Evolutionary conservation across 129 eudicot genomes (phyloP).

Genomic region (Apium graveolens): DNA sequence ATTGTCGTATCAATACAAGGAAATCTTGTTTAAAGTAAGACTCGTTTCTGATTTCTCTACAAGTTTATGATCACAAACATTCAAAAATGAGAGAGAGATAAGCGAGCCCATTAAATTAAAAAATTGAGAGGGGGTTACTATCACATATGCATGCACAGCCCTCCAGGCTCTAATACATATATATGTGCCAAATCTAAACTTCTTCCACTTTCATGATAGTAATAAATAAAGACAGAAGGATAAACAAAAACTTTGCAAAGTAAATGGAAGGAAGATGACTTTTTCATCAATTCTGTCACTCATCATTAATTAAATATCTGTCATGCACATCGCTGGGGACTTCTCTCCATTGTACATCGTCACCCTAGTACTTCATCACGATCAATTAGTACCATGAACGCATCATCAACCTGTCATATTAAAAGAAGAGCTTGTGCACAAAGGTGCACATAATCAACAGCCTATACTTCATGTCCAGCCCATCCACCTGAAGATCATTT

Average conservation of each 20-base stretch:
- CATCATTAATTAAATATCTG: neutral
- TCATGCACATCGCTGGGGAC: too few species aligned
- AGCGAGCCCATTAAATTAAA: conserved; percentile 27
- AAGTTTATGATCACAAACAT: too few species aligned
- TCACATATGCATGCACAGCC: conserved; percentile 17
- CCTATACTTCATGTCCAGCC: too few species aligned
- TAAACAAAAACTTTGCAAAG: neutral
- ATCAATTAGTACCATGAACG: too few species aligned
- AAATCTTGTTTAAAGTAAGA: neutral
- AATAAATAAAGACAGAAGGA: neutral
- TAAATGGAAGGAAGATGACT: conserved; percentile 15
- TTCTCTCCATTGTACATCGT: neutral
- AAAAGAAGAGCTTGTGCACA: too few species aligned
- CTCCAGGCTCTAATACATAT: conserved; percentile 7
- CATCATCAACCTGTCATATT: too few species aligned
- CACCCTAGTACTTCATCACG: neutral
- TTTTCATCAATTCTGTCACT: conserved; percentile 8
- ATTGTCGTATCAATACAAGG: neutral
- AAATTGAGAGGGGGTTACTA: conserved; percentile 23
- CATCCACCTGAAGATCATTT: too few species aligned
- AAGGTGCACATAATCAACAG: too few species aligned
- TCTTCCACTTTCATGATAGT: conserved; percentile 4
- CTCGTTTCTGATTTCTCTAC: too few species aligned
- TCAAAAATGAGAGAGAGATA: neutral
- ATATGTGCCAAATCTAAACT: neutral